A percentile compares a stretch with the other conserved stretches of the same genome.
Evolutionary conservation across 441 rosid species (phyloP).

Genomic region (Erysimum cheiri): DNA sequence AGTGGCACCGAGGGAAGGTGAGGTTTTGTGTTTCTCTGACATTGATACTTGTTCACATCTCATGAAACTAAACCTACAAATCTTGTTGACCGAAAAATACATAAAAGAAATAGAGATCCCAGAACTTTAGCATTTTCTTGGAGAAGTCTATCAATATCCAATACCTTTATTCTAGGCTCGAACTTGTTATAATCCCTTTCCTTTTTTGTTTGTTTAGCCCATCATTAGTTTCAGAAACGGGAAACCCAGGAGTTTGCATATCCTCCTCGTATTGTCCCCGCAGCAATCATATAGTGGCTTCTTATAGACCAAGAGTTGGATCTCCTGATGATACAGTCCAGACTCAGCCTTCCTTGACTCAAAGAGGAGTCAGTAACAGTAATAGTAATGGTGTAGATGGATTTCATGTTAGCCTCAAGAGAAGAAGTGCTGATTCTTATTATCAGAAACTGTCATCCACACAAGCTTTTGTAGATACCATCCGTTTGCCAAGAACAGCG

Average conservation of each 20-base stretch:
- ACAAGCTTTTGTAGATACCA: slow-evolving; percentile 58
- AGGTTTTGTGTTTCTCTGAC: slow-evolving; percentile 36
- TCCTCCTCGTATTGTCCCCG: slow-evolving; percentile 68
- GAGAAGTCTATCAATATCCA: slow-evolving; percentile 9
- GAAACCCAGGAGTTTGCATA: slow-evolving; percentile 76
- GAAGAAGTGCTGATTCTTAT: slow-evolving; percentile 46
- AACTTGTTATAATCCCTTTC: slow-evolving; percentile 31
- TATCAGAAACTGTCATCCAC: slow-evolving; percentile 56
- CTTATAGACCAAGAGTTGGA: slow-evolving; percentile 77
- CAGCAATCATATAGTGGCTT: slow-evolving; percentile 65
- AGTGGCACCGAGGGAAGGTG: slow-evolving; percentile 65
- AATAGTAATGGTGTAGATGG: slow-evolving; percentile 59
- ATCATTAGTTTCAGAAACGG: slow-evolving; percentile 58
- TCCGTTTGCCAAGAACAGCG: slow-evolving; percentile 70
- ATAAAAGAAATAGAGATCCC: neutral
- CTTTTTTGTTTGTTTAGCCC: slow-evolving; percentile 51
- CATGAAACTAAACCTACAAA: slow-evolving; percentile 9
- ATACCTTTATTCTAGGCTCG: slow-evolving; percentile 27
- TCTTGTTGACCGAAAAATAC: slow-evolving; percentile 9
- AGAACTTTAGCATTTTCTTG: slow-evolving; percentile 11
- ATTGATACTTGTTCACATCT: slow-evolving; percentile 5
- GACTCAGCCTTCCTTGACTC: slow-evolving; percentile 56
- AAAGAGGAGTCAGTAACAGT: slow-evolving; percentile 40
- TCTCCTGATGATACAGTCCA: slow-evolving; percentile 45
- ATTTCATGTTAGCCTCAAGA: slow-evolving; percentile 65